phyloP scores from a whole-genome alignment of 805 yeast species.

The Hanseniaspora jakobsenii region DNA sequence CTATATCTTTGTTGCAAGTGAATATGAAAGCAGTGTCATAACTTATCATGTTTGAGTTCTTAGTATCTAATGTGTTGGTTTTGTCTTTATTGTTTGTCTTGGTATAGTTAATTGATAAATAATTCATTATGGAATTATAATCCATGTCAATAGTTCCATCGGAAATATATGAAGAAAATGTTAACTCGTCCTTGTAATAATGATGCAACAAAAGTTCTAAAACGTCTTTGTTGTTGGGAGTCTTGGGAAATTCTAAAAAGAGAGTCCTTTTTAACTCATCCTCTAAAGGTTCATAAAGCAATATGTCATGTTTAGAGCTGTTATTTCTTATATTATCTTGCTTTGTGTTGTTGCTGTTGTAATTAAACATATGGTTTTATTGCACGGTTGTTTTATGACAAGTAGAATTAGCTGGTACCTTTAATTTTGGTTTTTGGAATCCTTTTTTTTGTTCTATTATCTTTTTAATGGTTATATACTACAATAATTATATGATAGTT shows the following conservation, averaged over 20 bases:
- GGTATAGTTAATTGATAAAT: neutral
- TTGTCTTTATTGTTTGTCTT: neutral
- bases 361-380: too few species aligned
- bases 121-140: neutral
- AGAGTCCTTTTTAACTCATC: neutral
- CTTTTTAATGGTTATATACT: too few species aligned
- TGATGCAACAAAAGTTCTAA: neutral
- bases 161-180: neutral
- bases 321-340: neutral
- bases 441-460: neutral
- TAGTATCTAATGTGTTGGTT: too few species aligned
- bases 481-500: too few species aligned
- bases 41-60: too few species aligned
- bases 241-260: neutral
- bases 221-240: slow-evolving; percentile 2
- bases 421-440: neutral
- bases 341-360: slow-evolving; percentile 7
- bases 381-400: too few species aligned
- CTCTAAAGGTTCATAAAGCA: slow-evolving; percentile 1
- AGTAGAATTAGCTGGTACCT: too few species aligned
- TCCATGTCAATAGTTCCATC: neutral
- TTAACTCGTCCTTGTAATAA: neutral
- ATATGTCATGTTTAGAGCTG: neutral
- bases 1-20: slow-evolving; percentile 3
- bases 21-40: slow-evolving; percentile 6